A percentile compares a stretch with the other conserved stretches of the same genome.
phyloP scores from a whole-genome alignment of 495 filamentous ascomycete genomes.

The Pseudoneurospora amorphoporcata region DNA sequence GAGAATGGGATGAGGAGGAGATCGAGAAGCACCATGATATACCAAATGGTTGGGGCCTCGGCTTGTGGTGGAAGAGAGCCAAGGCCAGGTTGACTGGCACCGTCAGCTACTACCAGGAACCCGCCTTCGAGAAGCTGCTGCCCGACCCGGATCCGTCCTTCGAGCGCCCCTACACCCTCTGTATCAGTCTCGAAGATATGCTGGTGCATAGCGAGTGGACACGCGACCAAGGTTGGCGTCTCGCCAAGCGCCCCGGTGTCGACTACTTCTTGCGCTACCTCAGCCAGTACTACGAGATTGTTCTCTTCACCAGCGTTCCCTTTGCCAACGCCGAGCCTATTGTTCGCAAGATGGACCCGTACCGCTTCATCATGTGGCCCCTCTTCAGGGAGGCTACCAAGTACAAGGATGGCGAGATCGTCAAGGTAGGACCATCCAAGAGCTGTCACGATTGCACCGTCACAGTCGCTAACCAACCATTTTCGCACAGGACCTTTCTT shows the following conservation, averaged over 20 bases:
- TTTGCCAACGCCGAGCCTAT: conserved; percentile 74
- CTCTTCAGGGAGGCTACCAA: conserved; percentile 89
- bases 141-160: conserved; percentile 77
- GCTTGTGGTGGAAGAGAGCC: conserved; percentile 67
- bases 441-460: not conserved
- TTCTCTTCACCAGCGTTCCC: conserved; percentile 83
- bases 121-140: conserved; percentile 85
- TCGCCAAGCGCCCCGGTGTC: conserved; percentile 88
- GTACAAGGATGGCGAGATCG: conserved; percentile 88
- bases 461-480: not conserved
- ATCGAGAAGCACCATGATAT: conserved; percentile 58
- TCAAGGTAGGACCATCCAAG: conserved; percentile 63
- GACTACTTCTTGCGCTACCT: conserved; percentile 97
- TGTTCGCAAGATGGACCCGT: conserved; percentile 91
- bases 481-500: conserved; percentile 67
- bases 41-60: conserved; percentile 50
- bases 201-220: conserved; percentile 91
- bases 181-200: conserved; percentile 86
- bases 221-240: conserved; percentile 86
- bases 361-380: conserved; percentile 89
- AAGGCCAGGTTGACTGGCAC: conserved; percentile 62
- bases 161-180: conserved; percentile 83
- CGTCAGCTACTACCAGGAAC: conserved; percentile 88
- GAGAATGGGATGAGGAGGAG: conserved; percentile 71
- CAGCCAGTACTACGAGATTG: conserved; percentile 93